A percentile compares a stretch with the other conserved stretches of the same genome.
phyloP scores from a whole-genome alignment of 495 filamentous ascomycete genomes.

The Penicillium parvum region DNA sequence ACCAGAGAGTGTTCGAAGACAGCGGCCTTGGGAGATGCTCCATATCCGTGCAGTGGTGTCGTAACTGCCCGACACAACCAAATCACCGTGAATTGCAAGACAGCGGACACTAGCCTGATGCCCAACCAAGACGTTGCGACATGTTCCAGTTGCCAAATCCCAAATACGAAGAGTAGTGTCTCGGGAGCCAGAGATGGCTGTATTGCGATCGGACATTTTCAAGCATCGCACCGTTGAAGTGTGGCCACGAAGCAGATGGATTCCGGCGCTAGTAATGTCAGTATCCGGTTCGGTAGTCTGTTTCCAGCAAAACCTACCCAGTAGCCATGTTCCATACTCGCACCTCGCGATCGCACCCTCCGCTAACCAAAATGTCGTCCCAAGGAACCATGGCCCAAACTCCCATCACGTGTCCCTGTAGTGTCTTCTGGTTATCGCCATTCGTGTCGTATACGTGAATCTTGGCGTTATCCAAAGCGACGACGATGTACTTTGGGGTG shows the following conservation, averaged over 20 bases:
- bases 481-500: slow-evolving; percentile 92
- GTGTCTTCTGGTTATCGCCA: slow-evolving; percentile 78
- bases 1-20: slow-evolving; percentile 81
- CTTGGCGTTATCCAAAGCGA: slow-evolving; percentile 95
- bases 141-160: slow-evolving; percentile 84
- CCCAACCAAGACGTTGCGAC: slow-evolving; percentile 86
- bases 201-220: slow-evolving; percentile 92
- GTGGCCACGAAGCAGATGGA: slow-evolving; percentile 87
- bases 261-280: slow-evolving; percentile 48
- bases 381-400: slow-evolving; percentile 99
- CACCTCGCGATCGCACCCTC: slow-evolving; percentile 94
- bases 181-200: slow-evolving; percentile 91
- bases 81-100: slow-evolving; percentile 90
- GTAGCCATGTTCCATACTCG: slow-evolving; percentile 96
- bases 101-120: slow-evolving; percentile 97
- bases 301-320: slow-evolving; percentile 58
- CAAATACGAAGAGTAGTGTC: slow-evolving; percentile 93
- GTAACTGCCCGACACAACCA: slow-evolving; percentile 94
- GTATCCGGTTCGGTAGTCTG: background rate
- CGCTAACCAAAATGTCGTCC: slow-evolving; percentile 92
- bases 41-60: slow-evolving; percentile 96
- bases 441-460: slow-evolving; percentile 97
- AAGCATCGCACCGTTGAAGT: slow-evolving; percentile 95
- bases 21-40: slow-evolving; percentile 92
- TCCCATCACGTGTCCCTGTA: slow-evolving; percentile 96